These are phyloP conservation scores for Chalciporus sp. DNA, from an alignment of 1,284 basidiomycete species.

Conservation along the genomic window DNA sequence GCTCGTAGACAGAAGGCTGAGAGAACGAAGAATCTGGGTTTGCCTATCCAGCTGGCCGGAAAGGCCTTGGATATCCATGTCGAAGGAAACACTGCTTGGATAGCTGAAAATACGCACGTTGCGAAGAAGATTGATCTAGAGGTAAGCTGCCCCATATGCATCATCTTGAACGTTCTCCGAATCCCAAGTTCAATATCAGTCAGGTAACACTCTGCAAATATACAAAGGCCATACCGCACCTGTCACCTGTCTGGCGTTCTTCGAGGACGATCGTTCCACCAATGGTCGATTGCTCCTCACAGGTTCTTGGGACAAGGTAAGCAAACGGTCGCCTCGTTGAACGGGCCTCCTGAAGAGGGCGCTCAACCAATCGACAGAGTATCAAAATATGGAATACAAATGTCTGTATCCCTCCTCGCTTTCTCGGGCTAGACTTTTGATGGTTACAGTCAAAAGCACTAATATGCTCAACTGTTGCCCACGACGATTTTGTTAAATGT, in stretches of 20 bases:
- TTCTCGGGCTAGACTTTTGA: slow-evolving; percentile 7
- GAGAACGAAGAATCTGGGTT: slow-evolving; percentile 69
- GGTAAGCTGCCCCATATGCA: slow-evolving; percentile 43
- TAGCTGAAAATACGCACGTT: slow-evolving; percentile 83
- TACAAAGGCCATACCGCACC: slow-evolving; percentile 87
- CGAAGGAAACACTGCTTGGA: slow-evolving; percentile 70
- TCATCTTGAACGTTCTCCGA: slow-evolving; percentile 14
- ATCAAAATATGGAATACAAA: slow-evolving; percentile 82
- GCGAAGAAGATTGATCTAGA: slow-evolving; percentile 74
- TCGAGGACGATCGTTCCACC: slow-evolving; percentile 38
- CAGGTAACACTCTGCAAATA: slow-evolving; percentile 73
- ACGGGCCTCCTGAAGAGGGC: neutral
- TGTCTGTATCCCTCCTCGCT: slow-evolving; percentile 43
- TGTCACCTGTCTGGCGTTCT: slow-evolving; percentile 79
- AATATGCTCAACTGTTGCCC: slow-evolving; percentile 75
- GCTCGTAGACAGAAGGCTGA: slow-evolving; percentile 73
- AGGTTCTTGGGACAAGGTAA: slow-evolving; percentile 88
- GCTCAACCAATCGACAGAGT: slow-evolving; percentile 46
- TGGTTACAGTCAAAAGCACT: slow-evolving; percentile 61
- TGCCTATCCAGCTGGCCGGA: slow-evolving; percentile 74
- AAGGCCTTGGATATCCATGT: slow-evolving; percentile 76
- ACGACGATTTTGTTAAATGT: slow-evolving; percentile 87
- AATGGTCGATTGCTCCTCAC: slow-evolving; percentile 65
- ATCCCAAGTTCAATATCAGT: slow-evolving; percentile 46
- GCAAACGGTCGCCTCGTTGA: slow-evolving; percentile 5